phyloP scores from a whole-genome alignment of 139 green algal genomes.

The Chlamydomonas incerta region DNA sequence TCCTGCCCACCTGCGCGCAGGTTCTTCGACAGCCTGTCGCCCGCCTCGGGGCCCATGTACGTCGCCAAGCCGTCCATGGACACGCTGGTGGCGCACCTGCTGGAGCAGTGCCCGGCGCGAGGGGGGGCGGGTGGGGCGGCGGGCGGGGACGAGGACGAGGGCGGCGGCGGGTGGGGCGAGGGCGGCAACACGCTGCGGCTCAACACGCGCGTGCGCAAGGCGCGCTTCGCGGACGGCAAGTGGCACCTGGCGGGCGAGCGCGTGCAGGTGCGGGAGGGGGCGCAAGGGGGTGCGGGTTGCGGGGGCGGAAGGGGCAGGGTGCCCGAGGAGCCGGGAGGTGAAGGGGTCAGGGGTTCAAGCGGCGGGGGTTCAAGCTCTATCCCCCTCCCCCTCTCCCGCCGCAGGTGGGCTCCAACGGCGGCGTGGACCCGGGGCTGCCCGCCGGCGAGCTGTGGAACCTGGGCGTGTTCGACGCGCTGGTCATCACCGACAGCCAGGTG shows the following conservation, averaged over 20 bases:
- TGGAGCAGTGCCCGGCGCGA: neutral
- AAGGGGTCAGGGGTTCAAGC: too few species aligned
- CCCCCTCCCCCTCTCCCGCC: too few species aligned
- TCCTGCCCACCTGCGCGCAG: constrained; percentile 8
- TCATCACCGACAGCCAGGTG: constrained; percentile 50
- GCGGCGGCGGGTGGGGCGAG: neutral
- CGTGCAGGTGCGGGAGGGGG: neutral
- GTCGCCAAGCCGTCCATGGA: constrained; percentile 46
- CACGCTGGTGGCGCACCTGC: constrained; percentile 14
- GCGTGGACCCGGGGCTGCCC: neutral
- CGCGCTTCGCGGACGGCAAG: neutral
- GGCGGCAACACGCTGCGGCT: constrained; percentile 1
- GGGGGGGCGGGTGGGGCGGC: neutral
- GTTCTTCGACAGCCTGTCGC: neutral
- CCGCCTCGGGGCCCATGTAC: constrained; percentile 35
- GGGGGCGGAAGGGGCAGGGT: too few species aligned
- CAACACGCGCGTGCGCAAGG: constrained; percentile 12
- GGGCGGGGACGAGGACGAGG: neutral
- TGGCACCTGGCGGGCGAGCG: neutral
- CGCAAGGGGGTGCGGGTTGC: too few species aligned
- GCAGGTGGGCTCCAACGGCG: neutral
- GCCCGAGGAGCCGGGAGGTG: too few species aligned
- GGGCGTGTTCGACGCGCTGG: constrained; percentile 43
- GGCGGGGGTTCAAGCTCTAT: too few species aligned
- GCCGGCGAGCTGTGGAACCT: constrained; percentile 37